Base-by-base conservation (phyloP, 1,139 yeast genomes). In the Eremothecium gossypii region DNA sequence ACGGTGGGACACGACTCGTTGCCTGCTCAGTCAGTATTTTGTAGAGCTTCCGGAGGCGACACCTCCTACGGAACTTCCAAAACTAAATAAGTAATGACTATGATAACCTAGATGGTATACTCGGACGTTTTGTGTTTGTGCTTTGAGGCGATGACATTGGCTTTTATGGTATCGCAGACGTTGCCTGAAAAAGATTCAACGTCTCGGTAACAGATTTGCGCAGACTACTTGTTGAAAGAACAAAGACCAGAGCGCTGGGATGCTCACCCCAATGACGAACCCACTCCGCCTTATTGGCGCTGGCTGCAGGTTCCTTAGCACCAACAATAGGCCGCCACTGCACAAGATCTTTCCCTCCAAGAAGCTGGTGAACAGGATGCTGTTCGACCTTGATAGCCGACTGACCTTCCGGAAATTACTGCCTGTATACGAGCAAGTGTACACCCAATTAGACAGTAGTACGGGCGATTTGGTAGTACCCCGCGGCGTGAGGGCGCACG, bases 1-100 rank as follows among this genome's bases (percentile, higher is more conserved):
- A 49, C 71, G 98, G 51, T 75, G 83, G 64, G 72, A 73, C 45
- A 77, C 91, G 45, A 74, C 74, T 4, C 68, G 69, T 43, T 91
- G 94, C 7, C 66, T 91, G 38, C 57, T 72, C 44, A 78, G 83
- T 49, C 76, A 72, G 3, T 91, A 75, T 61, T 89, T 91, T 56
- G 65, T 67, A 2, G 96, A 86, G 53, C 54, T 65, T 2, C 98
- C 98, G 1, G 64, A 73, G 30, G 84, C 97, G 0, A 83, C 95
- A 68, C 66, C 10, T 33, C 47, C 45, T 29, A 45, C 35, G 23
- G 69, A 74, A 17, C 68, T 85, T 42, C 95, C 95, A 7, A 76
- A 69, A 48, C 72, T 49, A 54, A 12, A 49, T 41, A 47, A 44
- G n/a, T 37, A 34, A 27, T 33, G 13, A 10, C 33, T 8, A 29